A percentile compares a stretch with the other conserved stretches of the same genome.
phyloP scores from a whole-genome alignment of 139 green algal species.

The Limnomonas spitsbergensis region DNA sequence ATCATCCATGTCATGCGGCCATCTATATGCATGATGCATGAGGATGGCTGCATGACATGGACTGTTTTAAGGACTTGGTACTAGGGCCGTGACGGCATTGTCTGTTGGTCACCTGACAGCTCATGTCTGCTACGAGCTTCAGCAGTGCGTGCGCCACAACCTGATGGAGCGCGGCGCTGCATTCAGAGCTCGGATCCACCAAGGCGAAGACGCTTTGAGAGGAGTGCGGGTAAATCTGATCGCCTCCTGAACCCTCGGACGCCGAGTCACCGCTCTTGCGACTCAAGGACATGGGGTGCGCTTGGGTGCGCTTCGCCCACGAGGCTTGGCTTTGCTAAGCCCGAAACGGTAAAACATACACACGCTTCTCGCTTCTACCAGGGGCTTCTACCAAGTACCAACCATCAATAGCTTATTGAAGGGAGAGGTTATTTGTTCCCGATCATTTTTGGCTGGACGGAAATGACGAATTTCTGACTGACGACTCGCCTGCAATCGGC shows the following conservation, averaged over 20 bases:
- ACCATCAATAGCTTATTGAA: no score
- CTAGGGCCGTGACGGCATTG: not conserved
- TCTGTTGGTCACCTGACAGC: not conserved
- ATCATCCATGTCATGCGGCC: no score
- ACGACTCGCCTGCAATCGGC: no score
- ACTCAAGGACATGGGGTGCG: not conserved
- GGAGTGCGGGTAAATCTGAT: not conserved
- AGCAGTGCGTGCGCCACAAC: not conserved
- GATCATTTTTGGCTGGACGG: no score
- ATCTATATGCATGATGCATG: no score
- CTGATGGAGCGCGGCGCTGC: not conserved
- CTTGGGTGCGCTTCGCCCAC: not conserved
- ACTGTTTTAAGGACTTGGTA: no score
- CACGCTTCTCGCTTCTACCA: not conserved
- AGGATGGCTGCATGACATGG: no score
- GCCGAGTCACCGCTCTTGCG: not conserved
- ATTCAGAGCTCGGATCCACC: not conserved
- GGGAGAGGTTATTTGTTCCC: no score
- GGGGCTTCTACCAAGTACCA: no score
- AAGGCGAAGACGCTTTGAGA: not conserved
- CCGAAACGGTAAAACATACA: not conserved
- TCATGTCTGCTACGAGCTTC: not conserved
- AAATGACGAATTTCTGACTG: no score
- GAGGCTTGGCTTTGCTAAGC: not conserved
- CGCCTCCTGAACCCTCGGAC: not conserved